A percentile compares a stretch with the other conserved stretches of the same genome.
These are phyloP conservation scores for Pythium periplocum DNA, from an alignment of 352 stramenopile genomes.

Conservation along the genomic window DNA sequence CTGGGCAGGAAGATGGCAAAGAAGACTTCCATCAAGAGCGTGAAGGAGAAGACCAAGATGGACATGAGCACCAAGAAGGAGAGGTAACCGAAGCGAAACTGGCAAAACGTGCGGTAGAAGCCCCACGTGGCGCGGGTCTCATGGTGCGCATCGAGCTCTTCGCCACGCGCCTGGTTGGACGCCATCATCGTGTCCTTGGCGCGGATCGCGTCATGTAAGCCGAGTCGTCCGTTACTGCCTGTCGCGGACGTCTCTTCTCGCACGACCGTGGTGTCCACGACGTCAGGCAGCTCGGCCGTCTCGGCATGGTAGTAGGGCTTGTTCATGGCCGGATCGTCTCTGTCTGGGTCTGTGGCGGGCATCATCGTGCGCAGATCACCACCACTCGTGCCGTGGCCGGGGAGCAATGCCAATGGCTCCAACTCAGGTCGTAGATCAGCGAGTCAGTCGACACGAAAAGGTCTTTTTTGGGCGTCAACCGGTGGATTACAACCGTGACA, in stretches of 20 bases:
- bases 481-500: too few species aligned
- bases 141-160: constrained; percentile 54
- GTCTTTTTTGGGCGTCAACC: too few species aligned
- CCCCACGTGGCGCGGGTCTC: constrained; percentile 38
- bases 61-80: constrained; percentile 81
- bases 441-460: too few species aligned
- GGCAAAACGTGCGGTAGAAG: constrained; percentile 68
- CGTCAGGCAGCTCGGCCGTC: constrained; percentile 6
- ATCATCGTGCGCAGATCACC: too few species aligned
- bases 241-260: too few species aligned
- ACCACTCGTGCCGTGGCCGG: too few species aligned
- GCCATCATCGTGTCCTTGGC: constrained; percentile 26
- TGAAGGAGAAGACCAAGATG: constrained; percentile 83
- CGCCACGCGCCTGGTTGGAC: constrained; percentile 40
- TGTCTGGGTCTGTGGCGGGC: too few species aligned
- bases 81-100: constrained; percentile 74
- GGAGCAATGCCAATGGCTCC: too few species aligned
- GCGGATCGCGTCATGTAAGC: constrained; percentile 7
- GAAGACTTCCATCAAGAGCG: constrained; percentile 82
- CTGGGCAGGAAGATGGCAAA: constrained; percentile 80
- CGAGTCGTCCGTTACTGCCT: too few species aligned
- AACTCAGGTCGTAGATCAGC: too few species aligned
- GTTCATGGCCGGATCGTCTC: not conserved
- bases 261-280: too few species aligned
- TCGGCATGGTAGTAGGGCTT: constrained; percentile 5